Percentiles rank a stretch among this genome's conserved stretches.
phyloP scores from a whole-genome alignment of 1,139 yeast genomes.

The Candida albicans region DNA sequence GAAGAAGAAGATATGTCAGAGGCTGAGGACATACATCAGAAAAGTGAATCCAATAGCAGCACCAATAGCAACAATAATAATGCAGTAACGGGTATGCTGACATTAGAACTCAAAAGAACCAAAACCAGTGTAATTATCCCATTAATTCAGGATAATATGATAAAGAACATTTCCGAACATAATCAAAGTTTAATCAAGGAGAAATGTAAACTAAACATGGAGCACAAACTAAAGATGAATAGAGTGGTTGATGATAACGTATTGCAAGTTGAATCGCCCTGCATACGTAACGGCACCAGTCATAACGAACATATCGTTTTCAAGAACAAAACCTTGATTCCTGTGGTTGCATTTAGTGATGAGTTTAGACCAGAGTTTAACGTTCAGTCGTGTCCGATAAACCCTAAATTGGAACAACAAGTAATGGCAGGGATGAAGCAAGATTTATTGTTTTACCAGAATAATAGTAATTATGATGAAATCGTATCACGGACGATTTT shows the following conservation, averaged over 20 bases:
- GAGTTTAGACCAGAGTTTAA: conserved; percentile 54
- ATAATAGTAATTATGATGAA: conserved; percentile 32
- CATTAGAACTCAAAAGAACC: conserved; percentile 26
- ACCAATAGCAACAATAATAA: not conserved
- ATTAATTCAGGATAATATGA: conserved; percentile 19
- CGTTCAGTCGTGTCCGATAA: conserved; percentile 50
- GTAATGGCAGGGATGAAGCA: conserved; percentile 55
- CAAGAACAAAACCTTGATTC: conserved; percentile 28
- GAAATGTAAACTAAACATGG: conserved; percentile 34
- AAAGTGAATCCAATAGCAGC: not conserved
- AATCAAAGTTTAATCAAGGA: conserved; percentile 25
- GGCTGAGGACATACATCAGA: not conserved
- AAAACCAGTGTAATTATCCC: conserved; percentile 29
- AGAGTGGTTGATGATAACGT: conserved; percentile 1
- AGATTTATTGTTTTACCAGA: conserved; percentile 48
- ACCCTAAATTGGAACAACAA: conserved; percentile 53
- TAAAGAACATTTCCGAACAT: conserved; percentile 23
- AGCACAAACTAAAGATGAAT: conserved; percentile 9
- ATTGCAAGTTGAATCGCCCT: conserved; percentile 2
- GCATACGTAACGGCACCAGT: not conserved
- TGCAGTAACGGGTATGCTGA: conserved; percentile 1
- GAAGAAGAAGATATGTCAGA: conserved; percentile 9
- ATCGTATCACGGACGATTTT: conserved; percentile 40
- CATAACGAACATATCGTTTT: conserved; percentile 13
- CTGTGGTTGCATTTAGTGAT: conserved; percentile 51